These are phyloP conservation scores for Argentina anserina DNA, from an alignment of 306 rosid genomes.

Conservation along the genomic window DNA sequence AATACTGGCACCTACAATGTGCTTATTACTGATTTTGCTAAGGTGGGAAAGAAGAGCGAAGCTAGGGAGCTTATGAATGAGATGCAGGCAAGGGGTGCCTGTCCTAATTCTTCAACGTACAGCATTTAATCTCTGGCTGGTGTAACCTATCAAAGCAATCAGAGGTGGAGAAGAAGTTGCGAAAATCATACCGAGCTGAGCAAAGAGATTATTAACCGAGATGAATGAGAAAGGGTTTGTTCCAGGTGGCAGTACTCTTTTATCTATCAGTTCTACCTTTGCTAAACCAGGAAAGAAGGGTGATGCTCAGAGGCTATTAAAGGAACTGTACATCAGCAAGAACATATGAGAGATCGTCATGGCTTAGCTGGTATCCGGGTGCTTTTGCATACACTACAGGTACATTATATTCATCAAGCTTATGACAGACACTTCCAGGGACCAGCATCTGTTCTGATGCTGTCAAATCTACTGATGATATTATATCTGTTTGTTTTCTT, in stretches of 20 bases:
- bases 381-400: conserved; percentile 71
- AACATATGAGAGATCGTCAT: conserved; percentile 32
- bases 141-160: conserved; percentile 58
- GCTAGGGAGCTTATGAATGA: conserved; percentile 90
- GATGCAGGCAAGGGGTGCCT: conserved; percentile 65
- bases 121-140: conserved; percentile 83
- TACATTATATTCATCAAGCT: conserved; percentile 16
- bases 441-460: neutral
- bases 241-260: conserved; percentile 63
- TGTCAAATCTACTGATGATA: neutral
- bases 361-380: conserved; percentile 62
- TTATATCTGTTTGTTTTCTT: neutral
- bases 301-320: conserved; percentile 62
- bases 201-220: conserved; percentile 59
- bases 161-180: conserved; percentile 51
- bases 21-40: conserved; percentile 74
- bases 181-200: conserved; percentile 55
- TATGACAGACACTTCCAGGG: neutral
- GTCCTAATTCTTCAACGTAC: conserved; percentile 78
- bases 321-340: conserved; percentile 44
- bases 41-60: conserved; percentile 77
- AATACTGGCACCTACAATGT: conserved; percentile 66
- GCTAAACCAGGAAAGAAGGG: conserved; percentile 64
- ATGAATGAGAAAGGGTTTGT: conserved; percentile 67
- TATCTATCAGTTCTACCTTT: conserved; percentile 53